phyloP scores from a whole-genome alignment of 768 basidiomycete species.

The Russula vinacea region DNA sequence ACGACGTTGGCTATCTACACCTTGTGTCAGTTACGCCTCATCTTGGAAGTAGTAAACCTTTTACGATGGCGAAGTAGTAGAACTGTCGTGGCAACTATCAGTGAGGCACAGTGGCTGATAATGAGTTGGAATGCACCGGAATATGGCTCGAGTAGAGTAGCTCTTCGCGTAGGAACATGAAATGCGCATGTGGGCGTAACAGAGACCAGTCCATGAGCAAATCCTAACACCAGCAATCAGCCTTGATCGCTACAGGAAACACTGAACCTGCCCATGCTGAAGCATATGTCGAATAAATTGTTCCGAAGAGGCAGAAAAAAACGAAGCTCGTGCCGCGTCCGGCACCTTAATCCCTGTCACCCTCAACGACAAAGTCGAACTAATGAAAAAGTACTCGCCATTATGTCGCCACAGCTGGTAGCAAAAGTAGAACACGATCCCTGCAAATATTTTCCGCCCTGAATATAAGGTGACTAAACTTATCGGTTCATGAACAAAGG shows the following conservation, averaged over 20 bases:
- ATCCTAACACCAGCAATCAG: constrained; percentile 50
- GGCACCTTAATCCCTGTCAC: constrained; percentile 34
- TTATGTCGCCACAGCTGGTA: constrained; percentile 79
- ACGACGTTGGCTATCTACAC: constrained; percentile 65
- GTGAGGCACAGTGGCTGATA: background rate
- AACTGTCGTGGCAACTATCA: constrained; percentile 40
- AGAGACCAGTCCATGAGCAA: constrained; percentile 91
- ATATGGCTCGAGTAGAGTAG: constrained; percentile 66
- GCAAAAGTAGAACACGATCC: constrained; percentile 60
- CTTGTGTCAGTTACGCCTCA: background rate
- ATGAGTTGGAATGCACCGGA: constrained; percentile 43
- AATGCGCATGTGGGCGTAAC: constrained; percentile 51
- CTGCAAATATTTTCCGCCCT: constrained; percentile 86
- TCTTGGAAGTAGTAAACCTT: constrained; percentile 21
- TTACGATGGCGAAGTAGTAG: constrained; percentile 79
- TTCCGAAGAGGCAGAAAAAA: constrained; percentile 64
- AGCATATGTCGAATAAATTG: constrained; percentile 66
- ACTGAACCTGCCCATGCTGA: constrained; percentile 64
- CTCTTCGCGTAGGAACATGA: constrained; percentile 68
- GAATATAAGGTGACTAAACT: constrained; percentile 9
- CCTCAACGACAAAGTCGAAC: constrained; percentile 1
- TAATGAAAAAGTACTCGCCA: constrained; percentile 38
- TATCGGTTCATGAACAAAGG: background rate
- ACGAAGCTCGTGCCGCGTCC: constrained; percentile 51
- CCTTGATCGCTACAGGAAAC: background rate